Evolutionary conservation across 2,329 filamentous ascomycete genomes (phyloP).

Genomic region (Dothistroma septosporum): DNA sequence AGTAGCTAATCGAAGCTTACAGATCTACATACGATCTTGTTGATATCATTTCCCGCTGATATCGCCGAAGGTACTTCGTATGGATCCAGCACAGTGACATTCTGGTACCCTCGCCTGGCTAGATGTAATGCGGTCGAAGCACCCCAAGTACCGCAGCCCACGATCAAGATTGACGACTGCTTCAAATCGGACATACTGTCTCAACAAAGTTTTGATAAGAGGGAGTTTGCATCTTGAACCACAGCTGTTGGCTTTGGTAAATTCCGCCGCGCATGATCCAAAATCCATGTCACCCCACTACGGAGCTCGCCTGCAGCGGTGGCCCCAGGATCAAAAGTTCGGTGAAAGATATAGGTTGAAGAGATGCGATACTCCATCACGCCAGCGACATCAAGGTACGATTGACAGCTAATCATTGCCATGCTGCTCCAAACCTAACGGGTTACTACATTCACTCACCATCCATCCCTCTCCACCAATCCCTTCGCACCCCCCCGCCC

Average conservation of each 20-base stretch:
- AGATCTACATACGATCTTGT: conserved; percentile 46
- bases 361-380: neutral
- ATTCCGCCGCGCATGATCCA: neutral
- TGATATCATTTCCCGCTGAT: conserved; percentile 50
- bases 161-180: conserved; percentile 36
- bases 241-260: neutral
- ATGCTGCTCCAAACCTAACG: too few species aligned
- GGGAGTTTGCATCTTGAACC: neutral
- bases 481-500: too few species aligned
- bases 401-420: too few species aligned
- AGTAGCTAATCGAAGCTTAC: neutral
- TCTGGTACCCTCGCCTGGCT: conserved; percentile 47
- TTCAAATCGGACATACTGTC: neutral
- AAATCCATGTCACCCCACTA: neutral
- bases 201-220: neutral
- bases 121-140: conserved; percentile 52
- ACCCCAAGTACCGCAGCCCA: conserved; percentile 52
- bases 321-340: neutral
- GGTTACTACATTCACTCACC: too few species aligned
- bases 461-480: too few species aligned
- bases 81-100: conserved; percentile 48
- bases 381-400: neutral
- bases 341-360: neutral
- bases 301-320: neutral
- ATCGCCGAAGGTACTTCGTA: conserved; percentile 46